Percentiles rank a stretch among this genome's conserved stretches.
Evolutionary conservation across 306 rosid species (phyloP).

Genomic region (Senna siamea): DNA sequence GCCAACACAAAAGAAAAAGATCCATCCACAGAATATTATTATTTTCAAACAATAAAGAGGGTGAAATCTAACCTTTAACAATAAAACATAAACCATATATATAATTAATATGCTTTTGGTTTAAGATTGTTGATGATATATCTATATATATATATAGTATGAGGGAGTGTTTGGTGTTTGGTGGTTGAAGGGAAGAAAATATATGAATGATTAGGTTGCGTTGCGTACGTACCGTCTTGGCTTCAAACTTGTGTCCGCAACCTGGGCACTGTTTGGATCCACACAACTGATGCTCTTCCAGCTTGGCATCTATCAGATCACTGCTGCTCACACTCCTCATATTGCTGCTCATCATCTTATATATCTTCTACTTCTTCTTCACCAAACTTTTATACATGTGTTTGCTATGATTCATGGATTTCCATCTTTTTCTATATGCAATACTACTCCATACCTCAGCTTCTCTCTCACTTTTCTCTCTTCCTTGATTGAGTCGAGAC

Average conservation of each 20-base stretch:
- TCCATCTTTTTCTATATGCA: background rate
- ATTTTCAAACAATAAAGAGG: background rate
- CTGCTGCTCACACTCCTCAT: conserved; percentile 62
- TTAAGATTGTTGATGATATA: too few species aligned
- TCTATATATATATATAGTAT: too few species aligned
- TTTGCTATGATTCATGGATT: too few species aligned
- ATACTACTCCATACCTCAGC: conserved; percentile 45
- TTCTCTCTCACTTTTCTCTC: conserved; percentile 39
- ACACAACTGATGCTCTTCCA: conserved; percentile 92
- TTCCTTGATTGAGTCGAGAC: too few species aligned
- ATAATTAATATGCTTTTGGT: too few species aligned
- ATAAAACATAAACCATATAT: too few species aligned
- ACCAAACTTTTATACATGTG: background rate
- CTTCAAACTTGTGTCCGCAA: conserved; percentile 90
- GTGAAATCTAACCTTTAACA: conserved; percentile 38
- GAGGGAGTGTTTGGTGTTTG: too few species aligned
- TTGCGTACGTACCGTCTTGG: conserved; percentile 93
- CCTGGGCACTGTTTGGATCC: conserved; percentile 97
- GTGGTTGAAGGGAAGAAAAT: too few species aligned
- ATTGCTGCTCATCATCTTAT: conserved; percentile 51
- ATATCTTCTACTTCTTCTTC: conserved; percentile 22
- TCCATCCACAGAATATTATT: background rate
- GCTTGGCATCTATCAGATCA: conserved; percentile 94
- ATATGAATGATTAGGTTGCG: too few species aligned
- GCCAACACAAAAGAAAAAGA: conserved; percentile 20